These are phyloP conservation scores for Ascochyta fabae DNA, from an alignment of 2,329 filamentous ascomycete genomes.

Conservation along the genomic window DNA sequence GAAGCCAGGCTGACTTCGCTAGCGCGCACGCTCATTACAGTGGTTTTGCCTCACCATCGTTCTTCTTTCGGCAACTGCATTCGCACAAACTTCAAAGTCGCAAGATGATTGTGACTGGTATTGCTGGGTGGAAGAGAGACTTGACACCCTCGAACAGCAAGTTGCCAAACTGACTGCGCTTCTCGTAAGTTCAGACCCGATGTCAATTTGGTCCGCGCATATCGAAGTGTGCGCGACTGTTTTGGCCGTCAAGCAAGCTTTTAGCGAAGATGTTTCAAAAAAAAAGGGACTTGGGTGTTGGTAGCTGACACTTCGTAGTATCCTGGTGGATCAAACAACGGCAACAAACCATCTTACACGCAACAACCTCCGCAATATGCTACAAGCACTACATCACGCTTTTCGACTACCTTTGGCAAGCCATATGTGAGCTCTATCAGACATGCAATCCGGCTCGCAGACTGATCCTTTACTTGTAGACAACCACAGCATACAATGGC, in stretches of 20 bases:
- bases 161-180: slow-evolving; percentile 3
- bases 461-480: not conserved
- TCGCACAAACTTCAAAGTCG: slow-evolving; percentile 2
- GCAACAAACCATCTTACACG: not conserved
- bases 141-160: slow-evolving; percentile 7
- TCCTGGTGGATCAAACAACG: not conserved
- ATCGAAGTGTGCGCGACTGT: not conserved
- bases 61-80: slow-evolving; percentile 12
- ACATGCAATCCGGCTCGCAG: not conserved
- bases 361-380: not conserved
- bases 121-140: slow-evolving; percentile 8
- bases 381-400: slow-evolving; percentile 4
- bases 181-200: slow-evolving; percentile 6
- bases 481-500: not conserved
- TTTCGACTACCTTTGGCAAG: slow-evolving; percentile 9
- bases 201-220: not conserved
- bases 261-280: not conserved
- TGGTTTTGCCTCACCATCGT: slow-evolving; percentile 16
- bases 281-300: not conserved
- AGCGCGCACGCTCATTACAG: slow-evolving; percentile 15
- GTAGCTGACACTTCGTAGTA: not conserved
- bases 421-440: slow-evolving; percentile 8
- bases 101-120: slow-evolving; percentile 15
- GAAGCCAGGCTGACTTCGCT: slow-evolving; percentile 8
- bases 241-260: not conserved